A percentile compares a stretch with the other conserved stretches of the same genome.
phyloP scores from a whole-genome alignment of 345 rosid genomes.

The Pugionium dolabratum region DNA sequence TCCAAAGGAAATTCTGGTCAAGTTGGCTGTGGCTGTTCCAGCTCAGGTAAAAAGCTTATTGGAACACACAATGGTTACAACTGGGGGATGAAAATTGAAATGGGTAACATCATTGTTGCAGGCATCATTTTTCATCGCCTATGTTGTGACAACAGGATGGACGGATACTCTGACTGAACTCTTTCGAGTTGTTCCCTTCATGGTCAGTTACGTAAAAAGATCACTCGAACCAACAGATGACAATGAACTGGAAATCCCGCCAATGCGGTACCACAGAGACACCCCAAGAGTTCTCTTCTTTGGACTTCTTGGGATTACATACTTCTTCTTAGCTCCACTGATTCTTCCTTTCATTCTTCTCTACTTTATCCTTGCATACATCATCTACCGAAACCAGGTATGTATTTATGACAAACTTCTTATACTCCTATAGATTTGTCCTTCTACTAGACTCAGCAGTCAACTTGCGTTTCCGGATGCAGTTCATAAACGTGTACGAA shows the following conservation, averaged over 20 bases:
- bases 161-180: conserved; percentile 84
- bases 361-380: conserved; percentile 80
- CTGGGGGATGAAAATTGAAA: neutral
- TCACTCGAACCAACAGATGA: conserved; percentile 53
- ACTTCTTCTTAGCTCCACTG: conserved; percentile 90
- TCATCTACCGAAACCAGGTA: conserved; percentile 90
- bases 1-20: conserved; percentile 68
- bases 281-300: conserved; percentile 84
- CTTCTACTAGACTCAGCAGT: conserved; percentile 5
- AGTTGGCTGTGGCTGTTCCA: conserved; percentile 84
- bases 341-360: conserved; percentile 89
- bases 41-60: conserved; percentile 63
- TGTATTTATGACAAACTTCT: conserved; percentile 30
- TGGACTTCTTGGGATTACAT: conserved; percentile 86
- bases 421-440: conserved; percentile 2
- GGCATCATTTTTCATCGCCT: conserved; percentile 93
- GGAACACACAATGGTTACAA: neutral
- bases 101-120: conserved; percentile 39
- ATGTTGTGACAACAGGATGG: conserved; percentile 98
- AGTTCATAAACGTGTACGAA: conserved; percentile 84
- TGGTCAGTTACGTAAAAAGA: conserved; percentile 52
- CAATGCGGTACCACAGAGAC: conserved; percentile 77
- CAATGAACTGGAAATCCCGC: conserved; percentile 68
- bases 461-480: conserved; percentile 37
- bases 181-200: conserved; percentile 73